Evolutionary conservation across 2,329 filamentous ascomycete species (phyloP).

Genomic region (Neofusicoccum parvum): DNA sequence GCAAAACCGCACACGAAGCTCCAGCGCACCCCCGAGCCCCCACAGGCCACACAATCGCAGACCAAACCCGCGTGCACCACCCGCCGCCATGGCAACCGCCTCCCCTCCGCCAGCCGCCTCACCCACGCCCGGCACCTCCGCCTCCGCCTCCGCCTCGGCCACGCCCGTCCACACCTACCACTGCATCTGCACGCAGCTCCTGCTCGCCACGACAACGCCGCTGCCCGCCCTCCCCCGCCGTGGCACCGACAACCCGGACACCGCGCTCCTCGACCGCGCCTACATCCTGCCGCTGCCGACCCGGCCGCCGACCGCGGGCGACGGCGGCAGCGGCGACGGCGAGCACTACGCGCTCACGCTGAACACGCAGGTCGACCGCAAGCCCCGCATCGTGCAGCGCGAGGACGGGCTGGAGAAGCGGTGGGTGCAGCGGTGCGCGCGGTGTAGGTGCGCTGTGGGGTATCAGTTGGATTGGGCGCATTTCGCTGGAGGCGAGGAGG

Average conservation of each 20-base stretch:
- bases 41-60: background rate
- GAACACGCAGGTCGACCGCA: constrained; percentile 50
- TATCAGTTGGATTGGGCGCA: constrained; percentile 63
- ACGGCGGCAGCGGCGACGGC: background rate
- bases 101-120: constrained; percentile 24
- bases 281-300: constrained; percentile 58
- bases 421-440: constrained; percentile 58
- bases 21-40: background rate
- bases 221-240: constrained; percentile 58
- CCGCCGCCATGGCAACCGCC: background rate
- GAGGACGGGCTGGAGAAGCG: constrained; percentile 71
- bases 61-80: background rate
- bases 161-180: constrained; percentile 56
- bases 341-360: constrained; percentile 55
- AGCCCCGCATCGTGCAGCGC: constrained; percentile 55
- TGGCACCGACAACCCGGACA: constrained; percentile 22
- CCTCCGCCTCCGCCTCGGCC: constrained; percentile 16
- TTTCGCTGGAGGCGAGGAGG: constrained; percentile 37
- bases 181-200: constrained; percentile 68
- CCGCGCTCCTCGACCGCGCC: constrained; percentile 52
- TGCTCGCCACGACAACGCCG: constrained; percentile 61
- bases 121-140: constrained; percentile 28
- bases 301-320: constrained; percentile 14
- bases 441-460: constrained; percentile 63
- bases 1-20: background rate